Base-by-base conservation (phyloP, 2,329 filamentous ascomycete species). In the Monosporascus sp. region DNA sequence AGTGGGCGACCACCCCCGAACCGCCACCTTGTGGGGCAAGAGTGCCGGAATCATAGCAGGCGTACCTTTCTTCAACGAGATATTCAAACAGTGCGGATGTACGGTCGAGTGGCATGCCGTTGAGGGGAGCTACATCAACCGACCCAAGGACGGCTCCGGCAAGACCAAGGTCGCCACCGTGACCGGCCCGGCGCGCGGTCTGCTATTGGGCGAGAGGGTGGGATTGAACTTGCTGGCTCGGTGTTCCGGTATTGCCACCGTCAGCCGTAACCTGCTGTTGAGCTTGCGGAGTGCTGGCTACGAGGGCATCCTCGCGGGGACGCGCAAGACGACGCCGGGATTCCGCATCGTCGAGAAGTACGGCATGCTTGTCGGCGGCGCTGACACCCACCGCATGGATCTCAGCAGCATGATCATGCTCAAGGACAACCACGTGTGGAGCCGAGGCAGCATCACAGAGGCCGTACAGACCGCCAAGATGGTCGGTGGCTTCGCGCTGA, bases 361-460 rank as follows among this genome's bases (percentile, higher is more conserved):
- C 72, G 94, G 91, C 62, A 97, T 99, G 87, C 77, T 97, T 22
- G 87, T 96, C 17, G 94, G 93, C 53, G 94, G 94, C 11, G 92
- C 91, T 17, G 94, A 99, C 72, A 84, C 87, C 3, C 94, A 99
- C 71, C 80, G 94, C 35, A 90, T 96, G 73, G 94, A 99, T 70
- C 78, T 99, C 53, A 89, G 85, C 69, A 83, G 87, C 59, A 97
- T 99, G 94, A 92, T 92, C 53, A 99, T 99, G 94, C 80, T 99
- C 60, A 99, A 99, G 77, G 94, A 99, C 73, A 99, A 99, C 73
- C 94, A 99, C 73, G 87, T 99, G 53, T 97, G 93, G 88, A 91
- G 90, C 58, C 87, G 88, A 51, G 87, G 87, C 26, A 89, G 88
- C 67, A 97, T 99, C 70, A 85, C 88, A 1, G 84, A 88, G 22